Evolutionary conservation across 2,329 filamentous ascomycete species (phyloP), one percentile per base, ranked within the genome.

Genomic region (Claviceps sp.): DNA sequence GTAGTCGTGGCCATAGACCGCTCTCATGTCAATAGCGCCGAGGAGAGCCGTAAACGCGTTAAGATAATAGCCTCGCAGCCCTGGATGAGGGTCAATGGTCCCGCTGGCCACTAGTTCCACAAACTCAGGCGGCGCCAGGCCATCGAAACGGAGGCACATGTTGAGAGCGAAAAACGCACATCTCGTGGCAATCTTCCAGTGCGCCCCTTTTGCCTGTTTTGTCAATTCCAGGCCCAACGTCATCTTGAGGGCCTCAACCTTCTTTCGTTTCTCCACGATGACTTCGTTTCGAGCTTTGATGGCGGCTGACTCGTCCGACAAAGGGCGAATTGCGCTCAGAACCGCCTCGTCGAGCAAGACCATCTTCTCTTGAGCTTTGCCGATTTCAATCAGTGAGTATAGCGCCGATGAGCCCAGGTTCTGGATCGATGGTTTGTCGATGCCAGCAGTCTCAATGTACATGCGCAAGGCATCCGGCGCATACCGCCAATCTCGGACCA

Each of bases 161-260:
- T 93, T 95, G 52, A 91, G 82, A 4, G 95, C 87, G 64, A 98
- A 93, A 38, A 94, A 86, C 9, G 87, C 86, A 52, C 90, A 95
- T 30, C 91, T 79, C 49, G 83, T 88, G 5, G 91, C 91, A 60
- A 95, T 90, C 72, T 95, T 97, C 93, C 93, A 98, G 63, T 98
- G 94, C 0, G 89, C 88, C 3, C 79, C 79, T 60, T 81, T 83
- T 1, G 88, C 86, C 54, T 85, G 72, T 54, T 85, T 79, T 4
- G 90, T 85, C 37, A 98, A 74, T 64, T 97, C 89, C 51, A 88
- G 72, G 0, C 90, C 87, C 26, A 98, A 71, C 3, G 80, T 78
- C 0, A 82, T 74, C 70, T 98, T 98, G 70, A 86, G 89, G 51
- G 77, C 74, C 66, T 98, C 93, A 4, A 97, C 89, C 54, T 79